Evolutionary conservation across 805 yeast species (phyloP).

Genomic region (Candida pini): DNA sequence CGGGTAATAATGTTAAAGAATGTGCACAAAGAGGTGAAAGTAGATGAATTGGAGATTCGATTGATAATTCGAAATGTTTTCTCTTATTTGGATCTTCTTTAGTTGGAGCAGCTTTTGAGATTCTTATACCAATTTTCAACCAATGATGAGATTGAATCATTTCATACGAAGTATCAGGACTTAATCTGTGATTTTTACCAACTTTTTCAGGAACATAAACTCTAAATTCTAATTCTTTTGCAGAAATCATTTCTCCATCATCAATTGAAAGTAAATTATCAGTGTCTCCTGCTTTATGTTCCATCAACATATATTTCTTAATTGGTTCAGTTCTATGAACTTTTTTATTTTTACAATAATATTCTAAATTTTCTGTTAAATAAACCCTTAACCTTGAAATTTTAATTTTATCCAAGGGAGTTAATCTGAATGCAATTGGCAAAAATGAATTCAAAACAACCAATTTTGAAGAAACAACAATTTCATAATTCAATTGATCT

Average conservation of each 20-base stretch:
- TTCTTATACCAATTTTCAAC: conserved; percentile 82
- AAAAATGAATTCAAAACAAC: conserved; percentile 76
- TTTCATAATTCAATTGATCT: conserved; percentile 82
- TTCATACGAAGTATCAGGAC: conserved; percentile 79
- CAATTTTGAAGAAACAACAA: conserved; percentile 84
- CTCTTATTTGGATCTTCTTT: conserved; percentile 45
- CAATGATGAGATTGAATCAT: conserved; percentile 90
- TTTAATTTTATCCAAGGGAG: conserved; percentile 83
- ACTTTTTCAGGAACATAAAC: conserved; percentile 74
- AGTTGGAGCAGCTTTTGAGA: conserved; percentile 61
- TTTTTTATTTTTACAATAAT: conserved; percentile 77
- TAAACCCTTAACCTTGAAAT: conserved; percentile 82
- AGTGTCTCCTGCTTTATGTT: conserved; percentile 61
- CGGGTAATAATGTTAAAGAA: conserved; percentile 72
- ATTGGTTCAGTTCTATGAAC: conserved; percentile 92
- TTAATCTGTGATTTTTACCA: conserved; percentile 51
- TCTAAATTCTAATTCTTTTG: conserved; percentile 80
- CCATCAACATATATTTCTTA: conserved; percentile 72
- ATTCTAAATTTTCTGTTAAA: conserved; percentile 85
- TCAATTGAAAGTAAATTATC: conserved; percentile 41
- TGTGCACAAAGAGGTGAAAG: conserved; percentile 74
- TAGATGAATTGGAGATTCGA: conserved; percentile 90
- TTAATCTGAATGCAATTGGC: conserved; percentile 78
- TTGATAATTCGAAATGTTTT: conserved; percentile 89
- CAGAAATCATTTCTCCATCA: conserved; percentile 48